Percentiles rank a stretch among this genome's conserved stretches.
These are phyloP conservation scores for Metahyphopichia silvanorum DNA, from an alignment of 805 yeast species.

Conservation along the genomic window DNA sequence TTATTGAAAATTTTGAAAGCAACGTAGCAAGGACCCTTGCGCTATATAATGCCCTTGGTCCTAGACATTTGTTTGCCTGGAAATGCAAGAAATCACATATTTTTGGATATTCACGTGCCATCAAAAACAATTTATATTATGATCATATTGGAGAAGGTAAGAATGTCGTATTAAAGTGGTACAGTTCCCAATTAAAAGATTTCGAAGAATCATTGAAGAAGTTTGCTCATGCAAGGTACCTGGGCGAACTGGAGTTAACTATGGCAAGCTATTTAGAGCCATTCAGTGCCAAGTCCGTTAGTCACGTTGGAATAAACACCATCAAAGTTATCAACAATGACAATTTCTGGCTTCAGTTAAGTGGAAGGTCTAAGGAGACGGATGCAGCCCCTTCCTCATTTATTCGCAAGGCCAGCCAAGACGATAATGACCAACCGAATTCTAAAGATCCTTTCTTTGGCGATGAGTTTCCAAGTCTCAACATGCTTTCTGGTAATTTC, in stretches of 20 bases:
- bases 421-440: too few relatives aligned
- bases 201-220: background rate
- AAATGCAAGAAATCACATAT: background rate
- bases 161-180: background rate
- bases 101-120: background rate
- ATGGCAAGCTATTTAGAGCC: too few relatives aligned
- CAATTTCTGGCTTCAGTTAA: background rate
- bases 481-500: too few relatives aligned
- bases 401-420: too few relatives aligned
- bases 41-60: background rate
- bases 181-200: background rate
- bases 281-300: background rate
- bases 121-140: background rate
- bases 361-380: background rate
- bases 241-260: constrained; percentile 2
- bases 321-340: background rate
- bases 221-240: constrained; percentile 2
- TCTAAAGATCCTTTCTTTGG: too few relatives aligned
- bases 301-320: background rate
- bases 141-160: background rate
- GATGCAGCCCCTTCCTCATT: constrained; percentile 1
- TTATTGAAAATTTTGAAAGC: background rate
- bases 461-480: too few relatives aligned
- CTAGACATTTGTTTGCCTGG: background rate
- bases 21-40: background rate